phyloP scores from a whole-genome alignment of 192 early-diverging fungal species.

The Spinellus fusiger region DNA sequence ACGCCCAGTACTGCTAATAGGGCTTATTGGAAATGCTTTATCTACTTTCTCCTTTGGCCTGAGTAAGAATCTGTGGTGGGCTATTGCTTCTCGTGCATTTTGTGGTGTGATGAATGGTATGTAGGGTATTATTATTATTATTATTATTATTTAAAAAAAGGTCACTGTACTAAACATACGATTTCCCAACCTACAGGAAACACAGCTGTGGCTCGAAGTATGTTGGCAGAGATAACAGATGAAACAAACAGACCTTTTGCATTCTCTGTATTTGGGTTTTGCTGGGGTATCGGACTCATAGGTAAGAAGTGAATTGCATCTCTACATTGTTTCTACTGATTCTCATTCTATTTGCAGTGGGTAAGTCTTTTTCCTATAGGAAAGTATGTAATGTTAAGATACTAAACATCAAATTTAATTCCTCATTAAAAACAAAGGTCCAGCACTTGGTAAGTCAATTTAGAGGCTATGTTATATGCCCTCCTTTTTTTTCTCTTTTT shows the following conservation, averaged over 20 bases:
- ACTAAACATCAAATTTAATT: no score
- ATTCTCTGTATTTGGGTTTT: slow-evolving; percentile 71
- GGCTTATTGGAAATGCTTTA: slow-evolving; percentile 71
- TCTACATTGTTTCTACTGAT: background rate
- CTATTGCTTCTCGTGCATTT: slow-evolving; percentile 54
- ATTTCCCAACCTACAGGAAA: slow-evolving; percentile 26
- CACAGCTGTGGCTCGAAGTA: slow-evolving; percentile 76
- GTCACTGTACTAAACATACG: no score
- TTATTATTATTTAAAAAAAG: no score
- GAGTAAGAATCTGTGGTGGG: slow-evolving; percentile 49
- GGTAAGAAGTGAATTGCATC: slow-evolving; percentile 15
- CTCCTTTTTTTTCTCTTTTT: background rate
- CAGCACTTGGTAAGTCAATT: background rate
- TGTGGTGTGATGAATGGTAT: slow-evolving; percentile 69
- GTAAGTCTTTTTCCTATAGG: background rate
- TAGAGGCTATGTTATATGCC: no score
- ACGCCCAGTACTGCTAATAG: slow-evolving; percentile 72
- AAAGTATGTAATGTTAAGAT: background rate
- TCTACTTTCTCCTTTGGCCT: slow-evolving; percentile 70
- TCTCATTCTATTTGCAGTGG: background rate
- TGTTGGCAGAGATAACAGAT: slow-evolving; percentile 83
- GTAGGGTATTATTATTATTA: no score
- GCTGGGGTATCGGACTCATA: slow-evolving; percentile 59
- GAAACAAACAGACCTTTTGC: slow-evolving; percentile 68
- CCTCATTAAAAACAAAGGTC: background rate